Evolutionary conservation across 164 flowering plant genomes (phyloP), one percentile per base, ranked within the genome.

Genomic region (Berberis vulgaris): DNA sequence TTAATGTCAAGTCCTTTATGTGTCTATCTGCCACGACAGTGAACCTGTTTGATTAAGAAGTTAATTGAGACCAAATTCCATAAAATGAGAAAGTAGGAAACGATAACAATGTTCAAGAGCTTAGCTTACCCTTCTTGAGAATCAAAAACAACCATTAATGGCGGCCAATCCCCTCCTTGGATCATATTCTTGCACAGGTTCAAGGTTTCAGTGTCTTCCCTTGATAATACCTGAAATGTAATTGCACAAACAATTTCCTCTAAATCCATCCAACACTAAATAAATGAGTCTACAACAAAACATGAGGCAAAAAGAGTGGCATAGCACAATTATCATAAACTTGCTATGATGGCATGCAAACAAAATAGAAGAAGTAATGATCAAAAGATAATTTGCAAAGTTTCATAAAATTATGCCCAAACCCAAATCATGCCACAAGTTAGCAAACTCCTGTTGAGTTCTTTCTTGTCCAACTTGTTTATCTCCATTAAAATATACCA

Each of bases 151-250:
- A 94, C 99, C 85, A 87, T 71, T 1, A 91, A 79, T 5, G 96
- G 99, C 10, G 96, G 97, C 69, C 97, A 91, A 78, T 94, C 89
- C 45, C 97, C 99, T 77, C 80, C 77, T 64, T 76, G 77, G 85
- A 87, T 85, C 99, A 94, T 91, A 45, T 57, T 75, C 73, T 89
- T 91, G 86, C 96, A 91, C 67, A 78, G 65, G 10, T 72, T 76
- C 43, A 94, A 76, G 49, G 96, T 81, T 49, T 88, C 95, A 43
- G 66, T 54, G 49, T 91, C 95, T 67, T 94, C 95, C 69, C 77
- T 87, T n/a, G 87, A 73, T 65, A 89, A 52, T 49, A 87, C 81
- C 97, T 88, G 82, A 43, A 67, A 57, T 5, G 49, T 43, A 63
- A 2, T 39, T 57, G 54, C n/a, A 26, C 26, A 26, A n/a, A 52